Evolutionary conservation across 768 basidiomycete genomes (phyloP).

Genomic region (Agaricus sinodeliciosus): DNA sequence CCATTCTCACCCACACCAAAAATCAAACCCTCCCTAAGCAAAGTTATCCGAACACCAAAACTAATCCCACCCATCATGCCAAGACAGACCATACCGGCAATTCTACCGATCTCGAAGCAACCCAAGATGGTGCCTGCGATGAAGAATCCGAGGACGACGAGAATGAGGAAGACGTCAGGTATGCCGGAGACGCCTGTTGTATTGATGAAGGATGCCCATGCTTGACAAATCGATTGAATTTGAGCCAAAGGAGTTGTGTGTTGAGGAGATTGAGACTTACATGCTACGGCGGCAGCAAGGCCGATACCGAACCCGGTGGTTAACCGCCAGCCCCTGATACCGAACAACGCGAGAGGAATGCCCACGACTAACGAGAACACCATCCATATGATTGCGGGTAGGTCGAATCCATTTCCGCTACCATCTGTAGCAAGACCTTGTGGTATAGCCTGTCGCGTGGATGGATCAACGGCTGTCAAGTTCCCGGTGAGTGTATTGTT

Average conservation of each 20-base stretch:
- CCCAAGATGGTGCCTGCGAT: slow-evolving; percentile 46
- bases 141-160: slow-evolving; percentile 45
- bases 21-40: slow-evolving; percentile 46
- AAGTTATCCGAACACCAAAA: slow-evolving; percentile 45
- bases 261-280: slow-evolving; percentile 23
- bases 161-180: slow-evolving; percentile 43
- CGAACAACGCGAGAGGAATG: slow-evolving; percentile 45
- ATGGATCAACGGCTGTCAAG: slow-evolving; percentile 36
- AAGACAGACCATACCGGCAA: slow-evolving; percentile 39
- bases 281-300: slow-evolving; percentile 37
- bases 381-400: slow-evolving; percentile 53
- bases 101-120: slow-evolving; percentile 41
- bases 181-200: slow-evolving; percentile 41
- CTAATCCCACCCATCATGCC: slow-evolving; percentile 51
- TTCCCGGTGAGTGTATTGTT: slow-evolving; percentile 30
- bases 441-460: slow-evolving; percentile 33
- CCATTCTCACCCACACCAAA: slow-evolving; percentile 20
- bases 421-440: slow-evolving; percentile 59
- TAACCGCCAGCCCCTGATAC: slow-evolving; percentile 50
- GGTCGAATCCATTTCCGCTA: slow-evolving; percentile 38
- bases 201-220: slow-evolving; percentile 61
- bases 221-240: slow-evolving; percentile 29
- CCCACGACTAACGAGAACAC: slow-evolving; percentile 46
- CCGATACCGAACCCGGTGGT: slow-evolving; percentile 52
- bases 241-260: not conserved